Conservation (phyloP, 2,329 filamentous ascomycete genomes). For the Epichloe scottii region DNA sequence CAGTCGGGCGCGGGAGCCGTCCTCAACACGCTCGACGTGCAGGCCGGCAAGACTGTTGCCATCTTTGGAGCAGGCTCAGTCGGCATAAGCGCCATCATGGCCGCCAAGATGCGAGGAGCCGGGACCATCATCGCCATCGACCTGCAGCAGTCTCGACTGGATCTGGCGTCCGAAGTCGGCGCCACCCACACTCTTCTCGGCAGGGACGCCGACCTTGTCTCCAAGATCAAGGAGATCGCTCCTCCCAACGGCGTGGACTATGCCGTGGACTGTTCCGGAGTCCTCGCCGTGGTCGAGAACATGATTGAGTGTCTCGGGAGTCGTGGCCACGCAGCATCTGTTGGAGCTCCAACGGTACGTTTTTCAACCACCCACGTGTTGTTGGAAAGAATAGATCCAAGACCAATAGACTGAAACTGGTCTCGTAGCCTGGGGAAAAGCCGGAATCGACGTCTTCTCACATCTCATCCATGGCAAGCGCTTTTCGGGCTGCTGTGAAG, state of each 20-base stretch:
- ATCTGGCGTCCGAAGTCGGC: neutral
- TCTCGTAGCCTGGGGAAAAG: neutral
- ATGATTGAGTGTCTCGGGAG: constrained; percentile 32
- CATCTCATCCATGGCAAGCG: neutral
- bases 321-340: neutral
- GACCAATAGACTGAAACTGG: neutral
- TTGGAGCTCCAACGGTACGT: neutral
- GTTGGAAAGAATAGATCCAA: too few relatives aligned
- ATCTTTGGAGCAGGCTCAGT: constrained; percentile 12
- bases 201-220: neutral
- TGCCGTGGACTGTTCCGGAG: constrained; percentile 19
- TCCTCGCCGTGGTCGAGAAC: constrained; percentile 27
- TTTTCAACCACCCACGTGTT: too few relatives aligned
- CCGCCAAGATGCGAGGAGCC: neutral
- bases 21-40: constrained; percentile 18
- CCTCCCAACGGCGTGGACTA: constrained; percentile 15
- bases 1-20: constrained; percentile 23
- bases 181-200: neutral
- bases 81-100: constrained; percentile 1
- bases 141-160: neutral
- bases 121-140: neutral
- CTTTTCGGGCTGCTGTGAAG: constrained; percentile 2
- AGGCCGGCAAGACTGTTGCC: constrained; percentile 14
- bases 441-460: neutral
- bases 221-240: constrained; percentile 12